phyloP scores from a whole-genome alignment of 208 protist genomes.

The Acanthamoeba triangularis region DNA sequence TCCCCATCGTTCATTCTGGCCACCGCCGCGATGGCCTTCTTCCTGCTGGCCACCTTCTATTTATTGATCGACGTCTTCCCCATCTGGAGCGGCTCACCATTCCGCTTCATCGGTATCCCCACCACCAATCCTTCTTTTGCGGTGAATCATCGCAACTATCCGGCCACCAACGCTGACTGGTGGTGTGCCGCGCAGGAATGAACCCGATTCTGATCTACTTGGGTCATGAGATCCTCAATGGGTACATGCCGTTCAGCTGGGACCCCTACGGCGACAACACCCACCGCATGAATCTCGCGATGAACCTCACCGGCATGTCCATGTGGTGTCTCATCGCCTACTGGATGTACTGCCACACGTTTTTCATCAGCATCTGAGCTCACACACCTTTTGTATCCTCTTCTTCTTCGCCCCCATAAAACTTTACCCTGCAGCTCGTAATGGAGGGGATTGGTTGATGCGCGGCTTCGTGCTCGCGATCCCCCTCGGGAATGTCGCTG shows the following conservation, averaged over 20 bases:
- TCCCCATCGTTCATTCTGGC: slow-evolving; percentile 38
- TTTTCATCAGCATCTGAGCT: slow-evolving; percentile 14
- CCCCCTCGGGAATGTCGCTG: no score
- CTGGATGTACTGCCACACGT: slow-evolving; percentile 20
- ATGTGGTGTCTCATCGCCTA: slow-evolving; percentile 40
- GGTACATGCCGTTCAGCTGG: slow-evolving; percentile 81
- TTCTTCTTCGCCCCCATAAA: no score
- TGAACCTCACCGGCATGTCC: slow-evolving; percentile 49
- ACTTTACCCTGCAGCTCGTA: no score
- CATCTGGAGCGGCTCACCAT: slow-evolving; percentile 81
- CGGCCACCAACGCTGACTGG: no score
- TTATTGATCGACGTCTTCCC: slow-evolving; percentile 80
- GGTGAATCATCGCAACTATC: neutral
- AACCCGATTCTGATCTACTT: slow-evolving; percentile 83
- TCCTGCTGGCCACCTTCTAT: slow-evolving; percentile 72
- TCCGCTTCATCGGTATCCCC: slow-evolving; percentile 40
- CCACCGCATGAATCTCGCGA: slow-evolving; percentile 10
- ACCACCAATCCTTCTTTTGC: neutral
- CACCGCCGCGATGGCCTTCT: slow-evolving; percentile 75
- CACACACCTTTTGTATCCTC: no score
- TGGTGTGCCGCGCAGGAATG: slow-evolving; percentile 77
- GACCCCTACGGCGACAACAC: slow-evolving; percentile 28
- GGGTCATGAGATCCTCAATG: slow-evolving; percentile 75
- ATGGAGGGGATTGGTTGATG: no score
- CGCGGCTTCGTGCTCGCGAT: no score